These are phyloP conservation scores for Pleoardoris graminearum DNA, from an alignment of 2,329 filamentous ascomycete species.

Conservation along the genomic window DNA sequence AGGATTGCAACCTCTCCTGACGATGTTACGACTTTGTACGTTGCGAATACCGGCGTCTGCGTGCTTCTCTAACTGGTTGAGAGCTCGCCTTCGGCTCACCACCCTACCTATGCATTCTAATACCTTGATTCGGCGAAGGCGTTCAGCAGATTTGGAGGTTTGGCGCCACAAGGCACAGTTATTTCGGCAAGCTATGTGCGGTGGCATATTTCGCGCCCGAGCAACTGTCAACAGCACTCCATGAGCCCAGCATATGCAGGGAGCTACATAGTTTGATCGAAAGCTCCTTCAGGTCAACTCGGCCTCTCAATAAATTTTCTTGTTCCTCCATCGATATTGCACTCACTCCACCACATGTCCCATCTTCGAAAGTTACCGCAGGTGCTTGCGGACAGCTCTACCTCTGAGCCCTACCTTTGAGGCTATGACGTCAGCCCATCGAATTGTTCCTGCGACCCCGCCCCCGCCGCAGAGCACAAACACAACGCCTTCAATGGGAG, in stretches of 20 bases:
- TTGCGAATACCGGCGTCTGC: neutral
- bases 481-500: constrained; percentile 24
- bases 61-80: neutral
- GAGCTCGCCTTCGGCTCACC: neutral
- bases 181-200: neutral
- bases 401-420: neutral
- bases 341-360: neutral
- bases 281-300: neutral
- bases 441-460: neutral
- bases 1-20: constrained; percentile 28
- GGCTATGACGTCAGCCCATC: neutral
- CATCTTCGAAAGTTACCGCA: neutral
- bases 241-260: neutral
- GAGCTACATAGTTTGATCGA: constrained; percentile 17
- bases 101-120: constrained; percentile 3
- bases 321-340: neutral
- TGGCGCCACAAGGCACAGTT: neutral
- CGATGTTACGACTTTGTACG: constrained; percentile 33
- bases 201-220: neutral
- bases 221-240: neutral
- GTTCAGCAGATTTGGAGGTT: constrained; percentile 11
- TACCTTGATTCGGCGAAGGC: constrained; percentile 19
- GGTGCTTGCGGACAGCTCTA: neutral
- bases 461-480: neutral
- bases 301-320: neutral